Conservation (phyloP, 2,329 filamentous ascomycete genomes). For the Periconia macrospinosa region DNA sequence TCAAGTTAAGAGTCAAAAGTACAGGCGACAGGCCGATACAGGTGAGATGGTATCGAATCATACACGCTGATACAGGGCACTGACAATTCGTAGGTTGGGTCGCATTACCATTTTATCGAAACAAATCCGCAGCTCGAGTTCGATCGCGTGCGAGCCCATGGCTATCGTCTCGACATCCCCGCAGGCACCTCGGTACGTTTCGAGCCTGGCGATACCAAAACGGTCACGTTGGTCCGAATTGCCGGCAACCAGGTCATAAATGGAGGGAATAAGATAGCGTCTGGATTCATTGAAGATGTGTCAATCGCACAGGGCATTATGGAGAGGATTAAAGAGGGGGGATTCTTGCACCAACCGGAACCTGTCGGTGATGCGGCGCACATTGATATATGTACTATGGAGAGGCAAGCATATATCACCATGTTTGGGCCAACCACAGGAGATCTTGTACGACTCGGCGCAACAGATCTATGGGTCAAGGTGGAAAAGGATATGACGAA, state of each 20-base stretch:
- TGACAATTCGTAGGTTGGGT: conserved; percentile 64
- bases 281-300: conserved; percentile 68
- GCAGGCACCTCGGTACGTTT: conserved; percentile 92
- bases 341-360: conserved; percentile 77
- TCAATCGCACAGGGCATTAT: conserved; percentile 68
- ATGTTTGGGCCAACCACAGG: conserved; percentile 96
- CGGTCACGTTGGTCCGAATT: conserved; percentile 87
- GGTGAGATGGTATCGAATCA: conserved; percentile 49
- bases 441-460: conserved; percentile 78
- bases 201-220: conserved; percentile 90
- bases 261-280: conserved; percentile 80
- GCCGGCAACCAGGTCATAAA: conserved; percentile 76
- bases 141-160: conserved; percentile 79
- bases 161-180: conserved; percentile 84
- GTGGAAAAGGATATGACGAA: conserved; percentile 83
- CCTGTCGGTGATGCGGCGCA: conserved; percentile 59
- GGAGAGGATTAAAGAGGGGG: conserved; percentile 66
- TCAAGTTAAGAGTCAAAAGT: conserved; percentile 76
- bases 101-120: conserved; percentile 95
- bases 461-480: conserved; percentile 86
- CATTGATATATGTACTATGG: conserved; percentile 69
- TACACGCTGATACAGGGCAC: not conserved
- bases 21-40: conserved; percentile 89
- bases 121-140: conserved; percentile 89
- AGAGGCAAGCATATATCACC: conserved; percentile 73